Base-by-base conservation (phyloP, 192 early-diverging fungal genomes). In the Coemansia sp. region DNA sequence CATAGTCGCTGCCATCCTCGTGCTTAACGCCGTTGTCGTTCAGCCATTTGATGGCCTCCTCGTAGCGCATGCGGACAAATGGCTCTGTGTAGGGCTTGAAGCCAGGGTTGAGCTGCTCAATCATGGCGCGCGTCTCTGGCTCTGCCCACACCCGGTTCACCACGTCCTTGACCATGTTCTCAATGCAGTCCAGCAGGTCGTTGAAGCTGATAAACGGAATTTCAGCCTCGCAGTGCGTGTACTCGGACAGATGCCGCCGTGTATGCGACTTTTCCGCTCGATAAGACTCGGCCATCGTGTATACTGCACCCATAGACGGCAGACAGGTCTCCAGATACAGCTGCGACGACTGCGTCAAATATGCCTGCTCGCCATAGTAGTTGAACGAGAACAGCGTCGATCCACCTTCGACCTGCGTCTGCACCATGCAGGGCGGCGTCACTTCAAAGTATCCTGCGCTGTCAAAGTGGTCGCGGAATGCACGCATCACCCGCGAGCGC, bases 341-440 rank as follows among this genome's bases (percentile, higher is more conserved):
- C 81, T 99, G 97, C 39, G 94, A 96, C 21, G 92, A 93, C 82
- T 99, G 97, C 4, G 97, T 98, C 71, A 99, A 83, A 72, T 96
- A 99, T 7, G 96, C 94, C 69, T 87, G 73, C 68, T 97, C 91
- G 33, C 92, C 95, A 61, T 99, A 99, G 80, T 99, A 99, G 66
- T 97, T 78, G 70, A 99, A 88, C 41, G 81, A 79, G 51, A 99
- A 99, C 50, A 99, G 82, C 7, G 96, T 98, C 36, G 86, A 86
- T 7, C 97, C 97, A 51, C 97, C 97, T 80, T 99, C 97, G 11
- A 96, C 95, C 73, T 97, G 94, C 37, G 96, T 99, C 81, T 99
- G 96, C 19, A 99, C 97, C 93, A 99, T 91, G 66, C 90, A 84
- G 15, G 97, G 97, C n/a, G 97, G 96, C 11, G 89, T 96, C 13